These are phyloP conservation scores for Stylosanthes scabra DNA, from an alignment of 331 rosid genomes.

Conservation along the genomic window DNA sequence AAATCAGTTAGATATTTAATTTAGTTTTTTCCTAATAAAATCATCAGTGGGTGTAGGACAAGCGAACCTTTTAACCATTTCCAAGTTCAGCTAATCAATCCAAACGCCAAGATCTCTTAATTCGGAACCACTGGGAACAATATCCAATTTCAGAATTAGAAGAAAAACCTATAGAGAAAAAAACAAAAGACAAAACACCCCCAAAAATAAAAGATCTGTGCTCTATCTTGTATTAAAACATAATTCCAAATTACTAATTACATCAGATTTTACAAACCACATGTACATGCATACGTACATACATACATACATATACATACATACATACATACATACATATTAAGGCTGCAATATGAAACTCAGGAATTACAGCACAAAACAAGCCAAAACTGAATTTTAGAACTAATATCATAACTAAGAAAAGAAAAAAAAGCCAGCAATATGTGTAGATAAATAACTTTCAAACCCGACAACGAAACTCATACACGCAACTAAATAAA, in stretches of 20 bases:
- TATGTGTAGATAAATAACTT: neutral
- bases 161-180: constrained; percentile 14
- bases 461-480: neutral
- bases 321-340: too few relatives aligned
- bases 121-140: constrained; percentile 34
- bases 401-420: neutral
- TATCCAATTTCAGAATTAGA: constrained; percentile 33
- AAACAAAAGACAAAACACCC: constrained; percentile 15
- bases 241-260: neutral
- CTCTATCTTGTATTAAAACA: neutral
- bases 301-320: neutral
- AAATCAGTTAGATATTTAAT: constrained; percentile 34
- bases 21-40: constrained; percentile 23
- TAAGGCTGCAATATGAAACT: too few relatives aligned
- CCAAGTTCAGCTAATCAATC: constrained; percentile 58
- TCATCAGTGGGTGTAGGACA: constrained; percentile 28
- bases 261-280: too few relatives aligned
- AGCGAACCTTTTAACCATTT: constrained; percentile 91
- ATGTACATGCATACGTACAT: too few relatives aligned
- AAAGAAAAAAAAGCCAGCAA: neutral
- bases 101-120: constrained; percentile 41
- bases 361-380: constrained; percentile 4
- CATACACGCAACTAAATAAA: neutral
- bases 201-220: constrained; percentile 18
- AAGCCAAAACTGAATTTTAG: neutral